Base-by-base conservation (phyloP, 2,329 filamentous ascomycete species). In the Nigrospora oryzae region DNA sequence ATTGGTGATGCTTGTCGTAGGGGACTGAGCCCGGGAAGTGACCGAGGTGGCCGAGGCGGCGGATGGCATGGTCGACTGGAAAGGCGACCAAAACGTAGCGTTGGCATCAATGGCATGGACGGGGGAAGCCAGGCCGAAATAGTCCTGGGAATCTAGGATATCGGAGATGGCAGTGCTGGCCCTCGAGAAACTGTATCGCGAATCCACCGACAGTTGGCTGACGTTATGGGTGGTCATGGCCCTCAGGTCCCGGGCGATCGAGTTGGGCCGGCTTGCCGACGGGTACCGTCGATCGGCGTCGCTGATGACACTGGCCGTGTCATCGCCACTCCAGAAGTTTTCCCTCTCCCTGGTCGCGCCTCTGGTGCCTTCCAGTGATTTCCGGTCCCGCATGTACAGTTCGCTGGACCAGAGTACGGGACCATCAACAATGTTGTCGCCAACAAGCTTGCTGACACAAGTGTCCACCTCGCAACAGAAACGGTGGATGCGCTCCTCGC, bases 371-470 rank as follows among this genome's bases (percentile, higher is more conserved):
- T 80, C 79, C 44, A 81, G 76, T 43, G 75, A 67, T 36, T 77
- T 72, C 49, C 85, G 83, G 55, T 96, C 90, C 17, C 86, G 78
- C 47, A 83, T 79, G 60, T 88, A 97, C 1, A 98, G 73, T 46
- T 94, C 86, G 57, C 89, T 96, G 0, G 89, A 89, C 89, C 89
- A 96, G 2, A 97, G 69, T 0, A 95, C 87, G 0, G 91, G 89
- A 0, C 86, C 87, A 34, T 95, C 87, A 49, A 86, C 73, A 49
- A 95, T 82, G 38, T 81, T 89, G 48, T 94, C 87, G 28, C 88
- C 89, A 30, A 95, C 84, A 8, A 97, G 72, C 59, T 89, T 89
- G 53, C 81, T 84, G 51, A 95, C 84, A 57, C 89, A 95, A 49
- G 81, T 85, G 55, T 91, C 86, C 28, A 97, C 78, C 61, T 97